Conservation (phyloP, 805 yeast genomes). For the Yamadazyma paraphyllophila region DNA sequence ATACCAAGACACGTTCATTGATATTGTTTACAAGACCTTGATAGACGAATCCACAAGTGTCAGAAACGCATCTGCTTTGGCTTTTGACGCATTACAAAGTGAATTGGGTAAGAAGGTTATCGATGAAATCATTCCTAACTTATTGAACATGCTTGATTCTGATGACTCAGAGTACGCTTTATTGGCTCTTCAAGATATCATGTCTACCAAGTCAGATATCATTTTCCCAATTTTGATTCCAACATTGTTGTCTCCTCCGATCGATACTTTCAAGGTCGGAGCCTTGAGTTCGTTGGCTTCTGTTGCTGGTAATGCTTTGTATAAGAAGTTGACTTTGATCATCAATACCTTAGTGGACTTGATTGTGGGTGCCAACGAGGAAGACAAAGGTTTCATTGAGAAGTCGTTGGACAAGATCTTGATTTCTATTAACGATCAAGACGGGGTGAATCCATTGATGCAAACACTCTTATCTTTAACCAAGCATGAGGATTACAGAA, state of each 20-base stretch:
- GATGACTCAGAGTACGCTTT: slow-evolving; percentile 74
- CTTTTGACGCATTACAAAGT: slow-evolving; percentile 85
- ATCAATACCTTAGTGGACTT: slow-evolving; percentile 72
- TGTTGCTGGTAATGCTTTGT: slow-evolving; percentile 83
- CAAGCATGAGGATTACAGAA: slow-evolving; percentile 68
- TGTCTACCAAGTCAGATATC: slow-evolving; percentile 85
- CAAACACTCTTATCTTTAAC: slow-evolving; percentile 75
- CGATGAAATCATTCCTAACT: slow-evolving; percentile 83
- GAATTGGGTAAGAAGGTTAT: slow-evolving; percentile 80
- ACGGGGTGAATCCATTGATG: slow-evolving; percentile 80
- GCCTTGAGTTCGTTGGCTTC: slow-evolving; percentile 85
- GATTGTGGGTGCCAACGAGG: slow-evolving; percentile 38
- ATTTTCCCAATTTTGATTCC: slow-evolving; percentile 94
- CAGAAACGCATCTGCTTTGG: slow-evolving; percentile 86
- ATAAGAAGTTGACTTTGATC: slow-evolving; percentile 68
- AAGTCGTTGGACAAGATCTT: slow-evolving; percentile 67
- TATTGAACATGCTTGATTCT: slow-evolving; percentile 57
- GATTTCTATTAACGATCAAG: slow-evolving; percentile 68
- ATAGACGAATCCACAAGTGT: slow-evolving; percentile 72
- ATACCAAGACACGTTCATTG: slow-evolving; percentile 67
- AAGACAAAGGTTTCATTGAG: slow-evolving; percentile 41
- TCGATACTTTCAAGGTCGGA: slow-evolving; percentile 78
- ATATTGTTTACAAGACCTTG: slow-evolving; percentile 74
- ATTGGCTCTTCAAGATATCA: slow-evolving; percentile 84
- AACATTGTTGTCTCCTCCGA: slow-evolving; percentile 75